phyloP scores from a whole-genome alignment of 1,284 basidiomycete genomes.

The Cryptococcus hybrid region DNA sequence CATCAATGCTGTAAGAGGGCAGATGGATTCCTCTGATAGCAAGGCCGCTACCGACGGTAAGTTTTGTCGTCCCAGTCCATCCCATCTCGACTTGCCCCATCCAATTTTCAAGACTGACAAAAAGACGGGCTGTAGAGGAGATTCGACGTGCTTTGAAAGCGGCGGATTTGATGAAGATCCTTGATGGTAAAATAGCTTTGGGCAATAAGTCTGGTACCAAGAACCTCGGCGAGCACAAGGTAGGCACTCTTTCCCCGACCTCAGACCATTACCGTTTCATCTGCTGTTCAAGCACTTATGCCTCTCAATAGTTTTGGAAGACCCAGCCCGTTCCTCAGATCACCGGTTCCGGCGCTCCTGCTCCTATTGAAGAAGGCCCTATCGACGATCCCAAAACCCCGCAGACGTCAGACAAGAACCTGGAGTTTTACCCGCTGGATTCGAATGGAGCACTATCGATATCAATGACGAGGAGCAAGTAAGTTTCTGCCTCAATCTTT shows the following conservation, averaged over 20 bases:
- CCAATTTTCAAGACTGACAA: background rate
- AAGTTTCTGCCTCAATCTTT: constrained; percentile 21
- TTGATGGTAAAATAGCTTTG: constrained; percentile 45
- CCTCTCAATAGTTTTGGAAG: constrained; percentile 72
- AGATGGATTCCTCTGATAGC: constrained; percentile 35
- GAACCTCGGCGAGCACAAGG: constrained; percentile 83
- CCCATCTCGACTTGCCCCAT: background rate
- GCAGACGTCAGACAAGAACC: constrained; percentile 83
- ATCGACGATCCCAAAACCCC: constrained; percentile 79
- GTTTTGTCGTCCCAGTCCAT: background rate
- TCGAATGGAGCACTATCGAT: constrained; percentile 87
- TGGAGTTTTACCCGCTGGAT: constrained; percentile 85
- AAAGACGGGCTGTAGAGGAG: constrained; percentile 27
- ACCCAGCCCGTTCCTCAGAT: constrained; percentile 90
- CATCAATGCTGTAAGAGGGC: constrained; percentile 37
- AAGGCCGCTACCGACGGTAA: constrained; percentile 32
- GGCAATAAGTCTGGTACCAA: constrained; percentile 60
- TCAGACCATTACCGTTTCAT: background rate
- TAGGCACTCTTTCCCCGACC: constrained; percentile 40
- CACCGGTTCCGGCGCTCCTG: constrained; percentile 25
- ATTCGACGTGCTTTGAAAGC: constrained; percentile 49
- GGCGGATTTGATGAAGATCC: constrained; percentile 50
- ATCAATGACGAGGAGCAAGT: constrained; percentile 74
- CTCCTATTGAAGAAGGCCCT: constrained; percentile 68
- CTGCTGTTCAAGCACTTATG: background rate